Evolutionary conservation across 208 protist species (phyloP).

Genomic region (Phytomonas sp.): DNA sequence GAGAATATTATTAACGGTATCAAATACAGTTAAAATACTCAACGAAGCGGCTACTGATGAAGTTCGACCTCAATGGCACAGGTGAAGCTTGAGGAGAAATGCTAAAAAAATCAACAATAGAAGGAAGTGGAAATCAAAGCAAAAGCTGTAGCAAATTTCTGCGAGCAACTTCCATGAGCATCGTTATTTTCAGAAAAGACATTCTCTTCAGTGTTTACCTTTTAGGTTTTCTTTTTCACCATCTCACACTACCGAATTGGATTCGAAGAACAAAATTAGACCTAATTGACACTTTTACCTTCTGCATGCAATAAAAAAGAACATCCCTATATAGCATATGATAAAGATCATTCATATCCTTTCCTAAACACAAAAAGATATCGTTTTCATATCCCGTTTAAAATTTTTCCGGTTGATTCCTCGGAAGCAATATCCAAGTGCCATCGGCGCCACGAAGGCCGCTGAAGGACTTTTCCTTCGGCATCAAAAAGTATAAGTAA

Average conservation of each 20-base stretch:
- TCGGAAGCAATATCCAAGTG: slow-evolving; percentile 77
- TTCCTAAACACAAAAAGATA: neutral
- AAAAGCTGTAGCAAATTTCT: neutral
- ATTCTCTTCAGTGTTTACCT: neutral
- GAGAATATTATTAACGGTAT: neutral
- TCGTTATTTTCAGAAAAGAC: neutral
- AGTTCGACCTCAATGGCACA: neutral
- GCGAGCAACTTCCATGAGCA: neutral
- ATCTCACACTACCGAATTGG: neutral
- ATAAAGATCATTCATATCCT: neutral
- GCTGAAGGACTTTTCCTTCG: slow-evolving; percentile 88
- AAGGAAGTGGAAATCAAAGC: slow-evolving; percentile 7
- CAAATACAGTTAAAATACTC: neutral
- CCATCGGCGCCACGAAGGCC: slow-evolving; percentile 78
- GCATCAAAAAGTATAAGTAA: slow-evolving; percentile 85
- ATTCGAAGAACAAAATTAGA: neutral
- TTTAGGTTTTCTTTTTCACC: neutral
- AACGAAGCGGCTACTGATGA: neutral
- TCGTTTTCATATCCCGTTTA: slow-evolving; percentile 17
- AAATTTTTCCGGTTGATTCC: slow-evolving; percentile 81
- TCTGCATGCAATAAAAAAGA: neutral
- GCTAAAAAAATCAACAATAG: slow-evolving; percentile 2
- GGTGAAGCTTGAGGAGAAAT: neutral
- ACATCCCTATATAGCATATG: neutral
- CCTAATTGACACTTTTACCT: neutral